Percentiles rank a stretch among this genome's conserved stretches.
These are phyloP conservation scores for Pseudomassariella vexata DNA, from an alignment of 2,329 filamentous ascomycete species.

Conservation along the genomic window DNA sequence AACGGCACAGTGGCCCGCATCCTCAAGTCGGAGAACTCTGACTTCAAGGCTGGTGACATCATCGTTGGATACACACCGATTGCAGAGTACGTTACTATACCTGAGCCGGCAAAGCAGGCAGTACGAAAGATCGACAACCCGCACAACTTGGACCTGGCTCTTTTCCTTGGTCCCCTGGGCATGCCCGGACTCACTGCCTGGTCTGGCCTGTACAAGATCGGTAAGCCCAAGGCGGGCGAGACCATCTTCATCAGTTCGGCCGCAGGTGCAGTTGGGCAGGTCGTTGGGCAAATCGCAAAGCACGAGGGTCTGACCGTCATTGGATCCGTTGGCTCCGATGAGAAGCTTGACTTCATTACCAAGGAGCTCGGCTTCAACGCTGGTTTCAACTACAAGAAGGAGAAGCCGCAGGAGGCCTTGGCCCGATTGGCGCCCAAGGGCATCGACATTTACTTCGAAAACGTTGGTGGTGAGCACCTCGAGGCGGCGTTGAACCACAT, in stretches of 20 bases:
- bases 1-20: constrained; percentile 58
- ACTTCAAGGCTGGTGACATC: constrained; percentile 59
- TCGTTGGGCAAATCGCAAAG: constrained; percentile 73
- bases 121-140: constrained; percentile 58
- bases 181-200: constrained; percentile 77
- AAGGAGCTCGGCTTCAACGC: constrained; percentile 66
- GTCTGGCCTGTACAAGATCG: constrained; percentile 68
- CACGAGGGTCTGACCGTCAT: constrained; percentile 69
- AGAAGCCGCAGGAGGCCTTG: constrained; percentile 59
- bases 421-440: constrained; percentile 63
- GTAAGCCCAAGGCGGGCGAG: constrained; percentile 68
- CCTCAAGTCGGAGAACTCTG: constrained; percentile 55
- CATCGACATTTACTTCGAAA: constrained; percentile 78
- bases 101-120: constrained; percentile 29
- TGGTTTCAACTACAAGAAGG: constrained; percentile 78
- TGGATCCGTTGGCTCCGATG: constrained; percentile 69
- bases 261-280: constrained; percentile 67
- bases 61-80: constrained; percentile 46
- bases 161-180: constrained; percentile 65
- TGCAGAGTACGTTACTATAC: constrained; percentile 57
- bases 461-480: constrained; percentile 70
- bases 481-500: constrained; percentile 53
- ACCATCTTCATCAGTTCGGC: constrained; percentile 74
- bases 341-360: constrained; percentile 66
- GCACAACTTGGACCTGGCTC: constrained; percentile 50